Evolutionary conservation across 1,139 yeast species (phyloP), one percentile per base, ranked within the genome.

Genomic region (Magnusiomyces sp.): DNA sequence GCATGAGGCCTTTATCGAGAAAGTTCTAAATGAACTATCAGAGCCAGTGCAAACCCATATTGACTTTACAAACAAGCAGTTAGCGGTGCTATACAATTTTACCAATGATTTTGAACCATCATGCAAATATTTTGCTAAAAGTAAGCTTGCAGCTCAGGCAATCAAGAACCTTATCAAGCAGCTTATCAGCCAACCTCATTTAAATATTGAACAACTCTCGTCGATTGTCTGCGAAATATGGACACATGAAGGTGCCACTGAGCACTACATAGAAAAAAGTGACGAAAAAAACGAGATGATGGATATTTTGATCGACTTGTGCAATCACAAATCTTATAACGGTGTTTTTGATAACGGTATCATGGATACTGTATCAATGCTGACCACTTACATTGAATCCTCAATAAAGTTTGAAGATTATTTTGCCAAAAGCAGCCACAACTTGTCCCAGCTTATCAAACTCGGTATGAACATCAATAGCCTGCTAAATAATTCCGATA

Each of bases 401-500:
- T 31, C 34, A 19, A 44, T 46, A 33, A 29, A 41, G 17, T 47
- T 54, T 45, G 55, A 54, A 43, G 20, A 43, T 37, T 31, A 42
- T 14, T 47, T 53, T 42, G 48, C 50, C 10, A 19, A 27, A 14
- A 37, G 40, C 13, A 27, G 43, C n/a, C 32, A 32, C 10, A 41
- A 43, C 19, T 46, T 53, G 32, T 23, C 19, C 6, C 20, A 33
- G 31, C 34, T 52, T 27, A 43, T 51, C n/a, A 19, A 19, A 11
- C 45, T 59, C 38, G 54, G 60, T 10, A 49, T 59, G 17, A 50
- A 53, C 13, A 59, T 61, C 16, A 57, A 58, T 40, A 53, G 53
- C 17, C 44, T 55, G 10, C 57, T 56, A 17, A 31, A 43, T 6
- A 39, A 43, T n/a, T 27, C 19, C 13, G 32, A 46, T 52, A 16